phyloP scores from a whole-genome alignment of 2,329 filamentous ascomycete species.

The Colletotrichum euphorbiae region DNA sequence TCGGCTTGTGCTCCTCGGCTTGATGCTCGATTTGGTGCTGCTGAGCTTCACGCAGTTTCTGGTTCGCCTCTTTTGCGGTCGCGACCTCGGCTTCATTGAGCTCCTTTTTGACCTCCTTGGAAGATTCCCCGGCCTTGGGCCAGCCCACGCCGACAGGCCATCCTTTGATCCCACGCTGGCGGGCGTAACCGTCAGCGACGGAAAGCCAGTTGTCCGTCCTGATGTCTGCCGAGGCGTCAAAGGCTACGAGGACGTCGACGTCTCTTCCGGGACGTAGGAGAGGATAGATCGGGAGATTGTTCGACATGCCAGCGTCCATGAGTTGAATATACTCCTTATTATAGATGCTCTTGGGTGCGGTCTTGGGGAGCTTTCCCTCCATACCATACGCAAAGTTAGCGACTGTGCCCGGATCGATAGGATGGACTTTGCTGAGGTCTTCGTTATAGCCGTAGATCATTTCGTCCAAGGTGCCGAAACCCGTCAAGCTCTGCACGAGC shows the following conservation, averaged over 20 bases:
- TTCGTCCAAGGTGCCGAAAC: slow-evolving; percentile 81
- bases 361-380: slow-evolving; percentile 77
- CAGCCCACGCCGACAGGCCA: slow-evolving; percentile 97
- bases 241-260: slow-evolving; percentile 90
- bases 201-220: slow-evolving; percentile 96
- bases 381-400: slow-evolving; percentile 91
- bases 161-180: slow-evolving; percentile 88
- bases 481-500: slow-evolving; percentile 77
- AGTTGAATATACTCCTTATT: slow-evolving; percentile 78
- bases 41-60: slow-evolving; percentile 72
- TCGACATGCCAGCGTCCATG: slow-evolving; percentile 99
- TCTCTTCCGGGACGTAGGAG: slow-evolving; percentile 88
- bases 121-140: slow-evolving; percentile 73
- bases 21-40: slow-evolving; percentile 51
- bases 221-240: slow-evolving; percentile 94
- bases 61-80: slow-evolving; percentile 69
- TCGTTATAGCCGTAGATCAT: slow-evolving; percentile 82
- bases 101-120: slow-evolving; percentile 70
- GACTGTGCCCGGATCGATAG: slow-evolving; percentile 89
- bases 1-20: slow-evolving; percentile 43
- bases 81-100: slow-evolving; percentile 76
- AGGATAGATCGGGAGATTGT: slow-evolving; percentile 96
- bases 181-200: slow-evolving; percentile 91
- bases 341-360: slow-evolving; percentile 83
- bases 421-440: slow-evolving; percentile 91